Evolutionary conservation across 192 early-diverging fungal species (phyloP).

Genomic region (Backusella morwellensis): DNA sequence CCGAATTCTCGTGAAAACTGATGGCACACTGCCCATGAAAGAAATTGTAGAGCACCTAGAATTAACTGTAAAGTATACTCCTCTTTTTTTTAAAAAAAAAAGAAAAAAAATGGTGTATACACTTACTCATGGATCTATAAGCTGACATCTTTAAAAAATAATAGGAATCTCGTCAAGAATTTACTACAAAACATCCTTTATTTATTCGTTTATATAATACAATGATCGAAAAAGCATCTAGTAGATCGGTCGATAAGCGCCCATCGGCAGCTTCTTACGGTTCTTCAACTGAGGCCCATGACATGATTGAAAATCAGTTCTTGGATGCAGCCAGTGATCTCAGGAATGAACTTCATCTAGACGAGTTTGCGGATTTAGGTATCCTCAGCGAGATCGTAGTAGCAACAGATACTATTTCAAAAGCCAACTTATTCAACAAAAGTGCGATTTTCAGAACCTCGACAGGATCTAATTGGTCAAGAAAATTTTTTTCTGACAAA

Average conservation of each 20-base stretch:
- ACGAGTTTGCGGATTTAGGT: slow-evolving; percentile 6
- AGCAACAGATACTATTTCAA: slow-evolving; percentile 19
- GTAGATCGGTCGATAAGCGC: neutral
- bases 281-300: slow-evolving; percentile 5
- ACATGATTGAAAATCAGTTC: slow-evolving; percentile 21
- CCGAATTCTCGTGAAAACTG: slow-evolving; percentile 33
- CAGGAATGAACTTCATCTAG: slow-evolving; percentile 3
- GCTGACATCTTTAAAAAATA: neutral
- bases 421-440: slow-evolving; percentile 7
- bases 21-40: slow-evolving; percentile 35
- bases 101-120: neutral
- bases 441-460: neutral
- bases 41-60: slow-evolving; percentile 28
- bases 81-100: slow-evolving; percentile 7
- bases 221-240: neutral
- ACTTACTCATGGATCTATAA: neutral
- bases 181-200: slow-evolving; percentile 15
- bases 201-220: slow-evolving; percentile 15
- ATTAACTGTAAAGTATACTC: slow-evolving; percentile 15
- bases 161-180: slow-evolving; percentile 14
- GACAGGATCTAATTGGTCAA: neutral
- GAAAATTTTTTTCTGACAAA: neutral
- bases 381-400: slow-evolving; percentile 18
- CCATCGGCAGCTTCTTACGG: neutral
- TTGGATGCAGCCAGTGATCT: slow-evolving; percentile 1